These are phyloP conservation scores for Wickerhamomyces chaumierensis DNA, from an alignment of 805 yeast genomes.

Conservation along the genomic window DNA sequence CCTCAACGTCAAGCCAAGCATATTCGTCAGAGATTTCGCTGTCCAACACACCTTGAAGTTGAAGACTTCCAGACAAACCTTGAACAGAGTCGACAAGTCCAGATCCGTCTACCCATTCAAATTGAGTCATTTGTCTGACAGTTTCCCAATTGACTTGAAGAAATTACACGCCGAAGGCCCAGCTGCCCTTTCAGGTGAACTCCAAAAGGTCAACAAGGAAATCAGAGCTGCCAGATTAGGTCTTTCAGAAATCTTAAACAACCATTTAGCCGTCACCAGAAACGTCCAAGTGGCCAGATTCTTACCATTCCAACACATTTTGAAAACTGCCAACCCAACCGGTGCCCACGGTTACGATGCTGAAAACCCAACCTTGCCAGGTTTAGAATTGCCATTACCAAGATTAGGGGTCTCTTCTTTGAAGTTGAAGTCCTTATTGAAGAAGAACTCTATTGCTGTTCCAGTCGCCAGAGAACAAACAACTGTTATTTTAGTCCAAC, in stretches of 20 bases:
- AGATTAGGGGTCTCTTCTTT: conserved; percentile 61
- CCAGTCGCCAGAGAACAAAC: conserved; percentile 70
- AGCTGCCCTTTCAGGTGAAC: conserved; percentile 20
- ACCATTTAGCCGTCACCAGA: conserved; percentile 63
- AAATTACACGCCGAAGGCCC: conserved; percentile 20
- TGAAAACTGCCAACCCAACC: conserved; percentile 53
- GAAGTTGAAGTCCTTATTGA: conserved; percentile 52
- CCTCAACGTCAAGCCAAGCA: conserved; percentile 52
- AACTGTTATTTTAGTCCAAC: conserved; percentile 54
- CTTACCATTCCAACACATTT: conserved; percentile 56
- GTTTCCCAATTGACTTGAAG: conserved; percentile 44
- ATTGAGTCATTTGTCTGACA: conserved; percentile 54
- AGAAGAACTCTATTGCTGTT: conserved; percentile 35
- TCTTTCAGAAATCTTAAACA: conserved; percentile 65
- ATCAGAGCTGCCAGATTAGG: conserved; percentile 62
- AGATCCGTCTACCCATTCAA: conserved; percentile 89
- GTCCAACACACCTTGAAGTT: conserved; percentile 67
- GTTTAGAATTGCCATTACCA: conserved; percentile 68
- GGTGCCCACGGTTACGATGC: conserved; percentile 62
- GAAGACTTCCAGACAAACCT: conserved; percentile 58
- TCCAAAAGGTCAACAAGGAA: conserved; percentile 38
- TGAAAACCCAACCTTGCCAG: conserved; percentile 54
- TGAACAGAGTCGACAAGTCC: conserved; percentile 58
- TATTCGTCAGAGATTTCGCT: conserved; percentile 82
- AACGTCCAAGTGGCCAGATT: conserved; percentile 66